Percentiles rank a stretch among this genome's conserved stretches.
phyloP scores from a whole-genome alignment of 345 rosid species.

The Trapa incisa region DNA sequence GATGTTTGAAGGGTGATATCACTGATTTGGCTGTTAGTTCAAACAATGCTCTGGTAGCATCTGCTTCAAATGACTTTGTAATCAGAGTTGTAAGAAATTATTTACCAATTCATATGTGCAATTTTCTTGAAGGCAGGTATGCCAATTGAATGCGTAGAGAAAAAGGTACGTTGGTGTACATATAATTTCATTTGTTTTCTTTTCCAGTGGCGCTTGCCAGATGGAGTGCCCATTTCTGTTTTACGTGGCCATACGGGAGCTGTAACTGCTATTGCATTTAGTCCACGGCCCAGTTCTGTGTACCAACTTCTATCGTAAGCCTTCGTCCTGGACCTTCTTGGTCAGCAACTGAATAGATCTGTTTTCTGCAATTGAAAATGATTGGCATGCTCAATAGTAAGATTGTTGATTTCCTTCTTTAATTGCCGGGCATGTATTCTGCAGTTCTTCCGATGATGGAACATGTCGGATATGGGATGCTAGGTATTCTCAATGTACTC shows the following conservation, averaged over 20 bases:
- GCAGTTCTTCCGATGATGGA: constrained; percentile 98
- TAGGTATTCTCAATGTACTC: constrained; percentile 60
- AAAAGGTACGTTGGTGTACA: constrained; percentile 5
- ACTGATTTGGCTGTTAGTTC: constrained; percentile 96
- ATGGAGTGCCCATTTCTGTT: constrained; percentile 88
- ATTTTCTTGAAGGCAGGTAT: constrained; percentile 7
- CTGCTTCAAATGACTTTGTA: constrained; percentile 93
- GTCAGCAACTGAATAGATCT: constrained; percentile 4
- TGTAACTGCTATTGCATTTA: constrained; percentile 96
- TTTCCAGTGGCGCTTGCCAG: constrained; percentile 94
- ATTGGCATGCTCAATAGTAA: not conserved
- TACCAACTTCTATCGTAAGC: constrained; percentile 96
- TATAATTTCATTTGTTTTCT: constrained; percentile 15
- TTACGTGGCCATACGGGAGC: constrained; percentile 91
- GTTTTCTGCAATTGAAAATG: not conserved
- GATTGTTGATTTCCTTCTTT: constrained; percentile 9
- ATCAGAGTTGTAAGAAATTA: constrained; percentile 79
- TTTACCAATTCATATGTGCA: constrained; percentile 1
- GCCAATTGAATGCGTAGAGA: not conserved
- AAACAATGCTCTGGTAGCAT: constrained; percentile 88
- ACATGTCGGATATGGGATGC: constrained; percentile 99
- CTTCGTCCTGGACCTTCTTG: constrained; percentile 12
- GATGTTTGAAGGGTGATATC: constrained; percentile 69
- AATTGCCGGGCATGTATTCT: constrained; percentile 7
- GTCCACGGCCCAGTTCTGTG: constrained; percentile 67